Evolutionary conservation across 148 eudicot species (phyloP), one percentile per base, ranked within the genome.

Genomic region (Diospyros lotus): DNA sequence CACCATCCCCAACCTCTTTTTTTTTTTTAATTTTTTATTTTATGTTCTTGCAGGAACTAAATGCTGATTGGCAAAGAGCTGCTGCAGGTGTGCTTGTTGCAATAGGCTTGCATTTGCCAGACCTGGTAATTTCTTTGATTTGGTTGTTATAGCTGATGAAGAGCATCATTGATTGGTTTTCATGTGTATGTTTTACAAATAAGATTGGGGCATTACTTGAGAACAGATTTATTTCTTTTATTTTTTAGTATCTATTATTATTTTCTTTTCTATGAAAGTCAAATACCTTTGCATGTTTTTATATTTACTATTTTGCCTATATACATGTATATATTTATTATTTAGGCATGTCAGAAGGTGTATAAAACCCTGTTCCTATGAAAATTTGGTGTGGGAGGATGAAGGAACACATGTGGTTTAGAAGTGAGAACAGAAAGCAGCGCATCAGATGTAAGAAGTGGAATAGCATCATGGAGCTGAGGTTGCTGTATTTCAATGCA

Each of bases 31-130:
- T 48, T 44, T 62, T 68, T 72, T 72, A 52, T 58, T 65, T 81
- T 58, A 13, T 62, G 69, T 73, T 61, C 3, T 46, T 81, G 70
- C 71, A 94, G 98, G 98, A 94, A 85, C 70, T 94, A 51, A 86
- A 89, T 84, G 81, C 94, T 78, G 98, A 90, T 70, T 94, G 98
- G 98, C 98, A 94, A 84, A 94, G 86, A 79, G 91, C 97, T 81
- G 98, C 98, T 40, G 81, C 97, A 18, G 82, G 81, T 75, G 78
- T 92, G 78, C 97, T 94, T 83, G 98, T 94, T 81, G 88, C 98
- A 58, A 92, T 94, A 73, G 98, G 98, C 58, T 90, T 86, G 44
- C 98, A 94, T 87, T 80, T 87, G 64, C 98, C 98, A 59, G 94
- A 94, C 73, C 84, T 94, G 75, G 98, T 92, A 89, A 86, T 91